Evolutionary conservation across 2,329 filamentous ascomycete species (phyloP).

Genomic region (Seiridium unicorne): DNA sequence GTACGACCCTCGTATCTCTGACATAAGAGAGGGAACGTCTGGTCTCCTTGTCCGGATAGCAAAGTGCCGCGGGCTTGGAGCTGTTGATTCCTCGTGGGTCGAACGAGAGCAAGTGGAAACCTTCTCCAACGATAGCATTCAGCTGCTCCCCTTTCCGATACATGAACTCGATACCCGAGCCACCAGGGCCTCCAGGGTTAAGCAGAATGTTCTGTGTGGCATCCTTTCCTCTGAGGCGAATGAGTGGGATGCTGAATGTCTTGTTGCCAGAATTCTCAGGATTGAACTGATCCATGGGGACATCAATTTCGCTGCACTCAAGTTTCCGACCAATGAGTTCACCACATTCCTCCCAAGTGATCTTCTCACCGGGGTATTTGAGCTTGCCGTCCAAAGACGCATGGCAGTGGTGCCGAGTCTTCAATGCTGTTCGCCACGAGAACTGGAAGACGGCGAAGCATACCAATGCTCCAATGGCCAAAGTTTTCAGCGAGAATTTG

Average conservation of each 20-base stretch:
- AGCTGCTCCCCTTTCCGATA: conserved; percentile 28
- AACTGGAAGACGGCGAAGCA: conserved; percentile 1
- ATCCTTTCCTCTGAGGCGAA: conserved; percentile 41
- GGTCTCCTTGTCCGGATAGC: conserved; percentile 26
- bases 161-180: conserved; percentile 35
- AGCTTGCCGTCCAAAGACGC: background rate
- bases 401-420: background rate
- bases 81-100: conserved; percentile 41
- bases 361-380: conserved; percentile 31
- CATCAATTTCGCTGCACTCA: conserved; percentile 41
- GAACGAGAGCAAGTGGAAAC: conserved; percentile 41
- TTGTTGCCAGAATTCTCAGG: conserved; percentile 27
- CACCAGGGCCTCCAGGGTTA: conserved; percentile 43
- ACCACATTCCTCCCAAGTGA: conserved; percentile 39
- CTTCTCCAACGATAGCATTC: conserved; percentile 29
- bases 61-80: conserved; percentile 36
- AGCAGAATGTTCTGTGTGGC: conserved; percentile 41
- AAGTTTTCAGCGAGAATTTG: too few relatives aligned
- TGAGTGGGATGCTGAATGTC: conserved; percentile 42
- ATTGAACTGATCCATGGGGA: conserved; percentile 47
- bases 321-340: conserved; percentile 31
- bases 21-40: background rate
- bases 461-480: background rate
- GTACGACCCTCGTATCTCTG: conserved; percentile 23
- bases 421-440: background rate